Percentiles rank a stretch among this genome's conserved stretches.
phyloP scores from a whole-genome alignment of 805 yeast species.

The Wickerhamomyces subpelliculosus region DNA sequence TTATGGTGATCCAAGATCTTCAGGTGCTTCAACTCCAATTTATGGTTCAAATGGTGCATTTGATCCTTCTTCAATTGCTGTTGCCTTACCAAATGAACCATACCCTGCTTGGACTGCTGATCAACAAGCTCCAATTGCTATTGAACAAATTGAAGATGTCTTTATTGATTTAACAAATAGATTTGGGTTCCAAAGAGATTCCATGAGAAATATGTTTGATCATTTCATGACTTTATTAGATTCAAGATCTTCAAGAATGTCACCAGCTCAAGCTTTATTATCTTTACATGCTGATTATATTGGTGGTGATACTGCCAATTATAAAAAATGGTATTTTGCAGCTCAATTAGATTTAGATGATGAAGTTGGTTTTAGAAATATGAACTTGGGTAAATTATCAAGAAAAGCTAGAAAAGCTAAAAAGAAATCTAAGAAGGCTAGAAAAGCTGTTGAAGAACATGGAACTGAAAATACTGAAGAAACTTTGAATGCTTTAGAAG shows the following conservation, averaged over 20 bases:
- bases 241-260: conserved; percentile 82
- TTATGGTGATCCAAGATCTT: conserved; percentile 77
- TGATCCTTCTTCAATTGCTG: conserved; percentile 55
- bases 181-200: conserved; percentile 88
- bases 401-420: conserved; percentile 77
- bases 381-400: conserved; percentile 69
- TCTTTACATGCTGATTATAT: conserved; percentile 82
- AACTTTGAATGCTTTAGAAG: conserved; percentile 59
- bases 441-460: conserved; percentile 62
- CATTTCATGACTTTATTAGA: conserved; percentile 81
- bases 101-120: conserved; percentile 99
- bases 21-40: conserved; percentile 93
- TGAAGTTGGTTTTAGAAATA: conserved; percentile 74
- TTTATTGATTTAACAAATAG: conserved; percentile 77
- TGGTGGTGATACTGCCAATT: conserved; percentile 83
- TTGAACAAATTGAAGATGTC: conserved; percentile 82
- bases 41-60: conserved; percentile 58
- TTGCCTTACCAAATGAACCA: conserved; percentile 82
- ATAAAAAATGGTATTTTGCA: conserved; percentile 84
- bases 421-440: conserved; percentile 73
- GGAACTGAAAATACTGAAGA: conserved; percentile 56
- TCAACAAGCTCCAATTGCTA: conserved; percentile 78
- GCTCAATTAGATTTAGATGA: conserved; percentile 85
- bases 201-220: conserved; percentile 88
- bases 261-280: conserved; percentile 79